phyloP scores from a whole-genome alignment of 257 asterid species.

The Capsicum chinense region DNA sequence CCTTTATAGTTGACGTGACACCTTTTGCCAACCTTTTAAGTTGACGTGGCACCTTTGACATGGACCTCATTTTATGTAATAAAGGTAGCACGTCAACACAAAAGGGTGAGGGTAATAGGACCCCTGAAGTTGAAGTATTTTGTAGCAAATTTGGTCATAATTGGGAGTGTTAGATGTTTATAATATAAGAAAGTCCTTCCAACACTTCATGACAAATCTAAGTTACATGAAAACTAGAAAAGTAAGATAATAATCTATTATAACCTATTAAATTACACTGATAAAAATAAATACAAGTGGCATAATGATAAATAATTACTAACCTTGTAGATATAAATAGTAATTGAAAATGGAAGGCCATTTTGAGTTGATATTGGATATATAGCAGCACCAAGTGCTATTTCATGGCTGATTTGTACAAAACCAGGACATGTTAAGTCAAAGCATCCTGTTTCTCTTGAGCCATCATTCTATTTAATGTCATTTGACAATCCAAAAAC shows the following conservation, averaged over 20 bases:
- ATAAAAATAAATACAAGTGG: neutral
- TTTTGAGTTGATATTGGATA: slow-evolving; percentile 58
- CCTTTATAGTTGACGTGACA: too few species aligned
- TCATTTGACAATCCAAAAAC: neutral
- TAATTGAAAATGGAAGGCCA: slow-evolving; percentile 57
- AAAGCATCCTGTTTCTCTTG: slow-evolving; percentile 66
- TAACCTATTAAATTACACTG: neutral
- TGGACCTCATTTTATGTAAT: too few species aligned
- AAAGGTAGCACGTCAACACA: too few species aligned
- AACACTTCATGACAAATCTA: neutral
- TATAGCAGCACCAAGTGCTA: slow-evolving; percentile 74
- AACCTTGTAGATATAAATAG: slow-evolving; percentile 58
- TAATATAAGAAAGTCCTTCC: too few species aligned
- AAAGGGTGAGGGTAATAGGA: too few species aligned
- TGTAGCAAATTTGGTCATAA: too few species aligned
- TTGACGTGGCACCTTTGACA: too few species aligned
- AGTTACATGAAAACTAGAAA: neutral
- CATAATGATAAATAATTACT: neutral
- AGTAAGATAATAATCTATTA: neutral
- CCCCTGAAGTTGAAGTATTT: too few species aligned
- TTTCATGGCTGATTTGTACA: slow-evolving; percentile 60
- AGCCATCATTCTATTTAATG: slow-evolving; percentile 49
- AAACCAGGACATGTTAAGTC: slow-evolving; percentile 76
- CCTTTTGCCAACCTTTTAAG: too few species aligned
- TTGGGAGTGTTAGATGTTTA: too few species aligned